phyloP scores from a whole-genome alignment of 306 rosid genomes.

The Cicer arietinum region DNA sequence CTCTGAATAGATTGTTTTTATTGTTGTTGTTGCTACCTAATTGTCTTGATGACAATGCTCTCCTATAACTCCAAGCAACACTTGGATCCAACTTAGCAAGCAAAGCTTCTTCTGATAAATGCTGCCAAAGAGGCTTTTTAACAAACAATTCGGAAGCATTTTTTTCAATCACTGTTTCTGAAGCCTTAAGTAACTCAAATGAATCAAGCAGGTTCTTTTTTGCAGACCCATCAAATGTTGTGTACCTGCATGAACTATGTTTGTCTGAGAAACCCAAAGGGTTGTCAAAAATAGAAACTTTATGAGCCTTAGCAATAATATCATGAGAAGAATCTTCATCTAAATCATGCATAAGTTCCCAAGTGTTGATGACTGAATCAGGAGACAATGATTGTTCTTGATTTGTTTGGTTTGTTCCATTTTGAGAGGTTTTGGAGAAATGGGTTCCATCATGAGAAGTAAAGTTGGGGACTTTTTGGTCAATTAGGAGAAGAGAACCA shows the following conservation, averaged over 20 bases:
- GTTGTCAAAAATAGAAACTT: conserved; percentile 38
- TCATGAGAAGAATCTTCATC: conserved; percentile 50
- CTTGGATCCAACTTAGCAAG: conserved; percentile 77
- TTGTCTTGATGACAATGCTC: conserved; percentile 75
- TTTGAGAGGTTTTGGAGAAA: conserved; percentile 20
- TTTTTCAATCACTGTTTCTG: conserved; percentile 38
- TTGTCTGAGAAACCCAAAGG: conserved; percentile 36
- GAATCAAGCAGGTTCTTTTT: conserved; percentile 53
- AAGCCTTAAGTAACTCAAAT: conserved; percentile 47
- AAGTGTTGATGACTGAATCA: conserved; percentile 87
- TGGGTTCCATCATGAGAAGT: conserved; percentile 21
- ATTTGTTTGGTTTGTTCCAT: conserved; percentile 3
- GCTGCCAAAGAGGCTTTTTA: conserved; percentile 84
- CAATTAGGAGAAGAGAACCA: conserved; percentile 72
- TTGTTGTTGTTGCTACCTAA: conserved; percentile 37
- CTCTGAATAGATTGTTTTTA: conserved; percentile 36
- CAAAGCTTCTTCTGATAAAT: conserved; percentile 79
- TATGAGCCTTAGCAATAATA: not conserved
- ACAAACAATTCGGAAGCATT: conserved; percentile 26
- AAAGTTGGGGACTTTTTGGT: conserved; percentile 54
- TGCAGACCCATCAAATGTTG: conserved; percentile 59
- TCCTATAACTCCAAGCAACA: conserved; percentile 70
- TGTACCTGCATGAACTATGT: conserved; percentile 57
- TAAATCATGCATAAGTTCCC: conserved; percentile 89
- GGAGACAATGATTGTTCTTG: conserved; percentile 64